Evolutionary conservation across 2,329 filamentous ascomycete species (phyloP).

Genomic region (Oidium heveae): DNA sequence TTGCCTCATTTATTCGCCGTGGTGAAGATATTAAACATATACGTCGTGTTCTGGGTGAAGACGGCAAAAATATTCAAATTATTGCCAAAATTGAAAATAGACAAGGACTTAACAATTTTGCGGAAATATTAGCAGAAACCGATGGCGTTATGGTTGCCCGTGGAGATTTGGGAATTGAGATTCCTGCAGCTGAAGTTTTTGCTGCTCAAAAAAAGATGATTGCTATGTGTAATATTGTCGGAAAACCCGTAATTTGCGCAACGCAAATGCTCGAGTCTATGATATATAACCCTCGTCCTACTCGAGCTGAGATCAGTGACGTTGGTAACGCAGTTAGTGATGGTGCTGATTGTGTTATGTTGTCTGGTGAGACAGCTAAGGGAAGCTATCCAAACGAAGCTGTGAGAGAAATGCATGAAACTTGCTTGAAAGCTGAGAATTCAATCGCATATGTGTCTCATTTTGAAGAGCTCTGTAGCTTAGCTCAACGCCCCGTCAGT

Average conservation of each 20-base stretch:
- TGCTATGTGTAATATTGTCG: constrained; percentile 97
- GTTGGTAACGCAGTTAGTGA: constrained; percentile 96
- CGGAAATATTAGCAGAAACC: constrained; percentile 83
- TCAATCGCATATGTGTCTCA: constrained; percentile 91
- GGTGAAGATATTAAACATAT: constrained; percentile 85
- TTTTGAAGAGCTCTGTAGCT: constrained; percentile 78
- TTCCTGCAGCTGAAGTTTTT: constrained; percentile 94
- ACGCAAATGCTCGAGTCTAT: constrained; percentile 99
- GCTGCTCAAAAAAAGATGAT: constrained; percentile 99
- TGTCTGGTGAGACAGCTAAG: constrained; percentile 98
- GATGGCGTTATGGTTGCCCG: constrained; percentile 99
- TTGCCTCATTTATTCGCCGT: constrained; percentile 91
- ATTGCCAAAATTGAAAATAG: constrained; percentile 99
- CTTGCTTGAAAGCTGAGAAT: constrained; percentile 88
- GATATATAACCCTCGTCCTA: constrained; percentile 98
- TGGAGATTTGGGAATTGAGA: constrained; percentile 96
- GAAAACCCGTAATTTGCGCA: constrained; percentile 96
- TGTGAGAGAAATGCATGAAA: constrained; percentile 94
- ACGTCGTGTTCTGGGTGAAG: constrained; percentile 68
- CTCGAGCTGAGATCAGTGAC: constrained; percentile 93
- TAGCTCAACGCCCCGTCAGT: constrained; percentile 60
- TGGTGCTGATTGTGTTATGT: constrained; percentile 97
- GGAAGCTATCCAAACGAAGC: constrained; percentile 81
- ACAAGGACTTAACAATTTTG: constrained; percentile 98
- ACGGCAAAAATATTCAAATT: constrained; percentile 93